Evolutionary conservation across 1,284 basidiomycete genomes (phyloP).

Genomic region (Stereum hirsutum): DNA sequence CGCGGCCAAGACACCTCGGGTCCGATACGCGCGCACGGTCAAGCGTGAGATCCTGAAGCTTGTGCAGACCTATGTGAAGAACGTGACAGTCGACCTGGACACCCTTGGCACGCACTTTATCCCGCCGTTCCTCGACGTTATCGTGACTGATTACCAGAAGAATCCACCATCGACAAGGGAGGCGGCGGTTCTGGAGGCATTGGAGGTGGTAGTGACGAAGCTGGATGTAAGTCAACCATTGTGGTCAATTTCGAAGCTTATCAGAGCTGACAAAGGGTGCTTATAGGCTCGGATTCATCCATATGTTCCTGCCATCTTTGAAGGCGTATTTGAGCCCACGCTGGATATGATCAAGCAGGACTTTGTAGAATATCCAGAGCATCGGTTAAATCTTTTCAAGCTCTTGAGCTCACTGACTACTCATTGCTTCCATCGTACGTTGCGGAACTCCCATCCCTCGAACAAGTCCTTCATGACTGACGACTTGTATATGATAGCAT

Average conservation of each 20-base stretch:
- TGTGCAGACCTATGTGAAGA: constrained; percentile 97
- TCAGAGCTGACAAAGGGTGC: constrained; percentile 2
- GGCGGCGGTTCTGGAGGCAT: constrained; percentile 96
- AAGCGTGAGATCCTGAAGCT: constrained; percentile 98
- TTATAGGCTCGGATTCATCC: constrained; percentile 74
- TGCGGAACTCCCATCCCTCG: background rate
- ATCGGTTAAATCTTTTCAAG: constrained; percentile 97
- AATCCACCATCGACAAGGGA: constrained; percentile 94
- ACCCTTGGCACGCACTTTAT: constrained; percentile 89
- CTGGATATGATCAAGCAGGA: constrained; percentile 99
- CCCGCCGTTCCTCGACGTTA: constrained; percentile 93
- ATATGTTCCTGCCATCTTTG: constrained; percentile 94
- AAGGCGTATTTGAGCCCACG: constrained; percentile 97
- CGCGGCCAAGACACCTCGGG: constrained; percentile 96
- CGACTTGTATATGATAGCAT: constrained; percentile 49
- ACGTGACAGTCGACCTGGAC: constrained; percentile 94
- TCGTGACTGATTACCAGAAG: constrained; percentile 92
- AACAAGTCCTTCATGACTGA: constrained; percentile 5
- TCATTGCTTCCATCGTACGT: constrained; percentile 89
- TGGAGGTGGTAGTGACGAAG: constrained; percentile 91
- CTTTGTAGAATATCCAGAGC: constrained; percentile 96
- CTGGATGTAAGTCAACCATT: constrained; percentile 57
- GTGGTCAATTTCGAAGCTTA: background rate
- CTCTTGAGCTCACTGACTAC: constrained; percentile 89
- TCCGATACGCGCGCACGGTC: constrained; percentile 90